A percentile compares a stretch with the other conserved stretches of the same genome.
Conservation (phyloP, 306 rosid species). For the Vigna mungo region DNA sequence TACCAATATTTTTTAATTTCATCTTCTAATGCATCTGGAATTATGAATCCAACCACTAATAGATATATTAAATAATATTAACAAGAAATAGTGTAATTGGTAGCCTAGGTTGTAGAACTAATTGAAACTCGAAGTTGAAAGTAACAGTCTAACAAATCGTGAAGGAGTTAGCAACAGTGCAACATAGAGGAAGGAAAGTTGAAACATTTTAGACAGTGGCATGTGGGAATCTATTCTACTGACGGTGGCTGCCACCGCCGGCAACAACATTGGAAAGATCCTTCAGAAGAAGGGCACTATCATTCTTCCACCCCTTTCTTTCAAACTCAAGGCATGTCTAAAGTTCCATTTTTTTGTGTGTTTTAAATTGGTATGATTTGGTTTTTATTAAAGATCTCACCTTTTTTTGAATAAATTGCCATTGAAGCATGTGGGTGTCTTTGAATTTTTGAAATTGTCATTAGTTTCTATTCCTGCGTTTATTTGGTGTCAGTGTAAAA, state of each 20-base stretch:
- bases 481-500: slow-evolving; percentile 16
- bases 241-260: slow-evolving; percentile 95
- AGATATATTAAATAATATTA: slow-evolving; percentile 9
- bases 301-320: slow-evolving; percentile 94
- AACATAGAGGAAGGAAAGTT: not conserved
- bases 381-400: slow-evolving; percentile 17
- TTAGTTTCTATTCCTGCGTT: not conserved
- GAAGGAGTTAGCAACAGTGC: not conserved
- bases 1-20: no score
- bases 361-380: not conserved
- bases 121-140: not conserved
- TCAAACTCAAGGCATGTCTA: slow-evolving; percentile 75
- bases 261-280: slow-evolving; percentile 94
- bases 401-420: slow-evolving; percentile 13
- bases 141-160: not conserved
- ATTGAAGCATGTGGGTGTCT: slow-evolving; percentile 37
- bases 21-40: not conserved
- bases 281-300: slow-evolving; percentile 96
- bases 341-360: not conserved
- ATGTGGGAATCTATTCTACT: slow-evolving; percentile 93
- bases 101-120: not conserved
- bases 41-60: not conserved
- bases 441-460: not conserved
- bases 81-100: not conserved
- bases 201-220: slow-evolving; percentile 7